A percentile compares a stretch with the other conserved stretches of the same genome.
Evolutionary conservation across 116 monocot genomes (phyloP).

Genomic region (Zostera marina): DNA sequence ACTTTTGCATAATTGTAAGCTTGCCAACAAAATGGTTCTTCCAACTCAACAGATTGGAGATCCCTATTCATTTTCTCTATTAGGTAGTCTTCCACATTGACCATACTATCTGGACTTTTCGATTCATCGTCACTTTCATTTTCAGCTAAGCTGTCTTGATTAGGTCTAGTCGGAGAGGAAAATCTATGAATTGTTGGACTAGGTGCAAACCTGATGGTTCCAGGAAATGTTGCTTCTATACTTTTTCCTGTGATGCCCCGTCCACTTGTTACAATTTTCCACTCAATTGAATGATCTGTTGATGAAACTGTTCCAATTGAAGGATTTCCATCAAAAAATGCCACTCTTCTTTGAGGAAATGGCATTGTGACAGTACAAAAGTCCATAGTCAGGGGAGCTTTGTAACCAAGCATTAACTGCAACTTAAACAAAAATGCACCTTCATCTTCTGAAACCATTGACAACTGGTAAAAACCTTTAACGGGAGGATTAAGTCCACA

Average conservation of each 20-base stretch:
- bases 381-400: slow-evolving; percentile 72
- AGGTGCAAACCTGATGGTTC: slow-evolving; percentile 71
- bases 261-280: slow-evolving; percentile 79
- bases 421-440: slow-evolving; percentile 94
- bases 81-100: slow-evolving; percentile 59
- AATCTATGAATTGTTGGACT: slow-evolving; percentile 17
- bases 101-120: slow-evolving; percentile 33
- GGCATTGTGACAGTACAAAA: slow-evolving; percentile 81
- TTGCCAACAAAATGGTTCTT: slow-evolving; percentile 96
- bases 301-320: slow-evolving; percentile 71
- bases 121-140: slow-evolving; percentile 77
- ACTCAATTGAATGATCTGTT: slow-evolving; percentile 77
- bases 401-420: slow-evolving; percentile 88
- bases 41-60: slow-evolving; percentile 58
- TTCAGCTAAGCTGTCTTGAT: slow-evolving; percentile 22
- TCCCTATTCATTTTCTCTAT: slow-evolving; percentile 80
- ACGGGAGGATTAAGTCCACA: slow-evolving; percentile 49
- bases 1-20: slow-evolving; percentile 97
- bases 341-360: slow-evolving; percentile 63
- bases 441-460: slow-evolving; percentile 96
- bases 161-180: slow-evolving; percentile 22
- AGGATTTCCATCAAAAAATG: slow-evolving; percentile 85
- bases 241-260: slow-evolving; percentile 70
- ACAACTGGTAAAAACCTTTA: slow-evolving; percentile 97
- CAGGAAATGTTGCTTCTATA: slow-evolving; percentile 85